phyloP scores from a whole-genome alignment of 1,139 yeast species.

The Saccharomycopsis phalli region DNA sequence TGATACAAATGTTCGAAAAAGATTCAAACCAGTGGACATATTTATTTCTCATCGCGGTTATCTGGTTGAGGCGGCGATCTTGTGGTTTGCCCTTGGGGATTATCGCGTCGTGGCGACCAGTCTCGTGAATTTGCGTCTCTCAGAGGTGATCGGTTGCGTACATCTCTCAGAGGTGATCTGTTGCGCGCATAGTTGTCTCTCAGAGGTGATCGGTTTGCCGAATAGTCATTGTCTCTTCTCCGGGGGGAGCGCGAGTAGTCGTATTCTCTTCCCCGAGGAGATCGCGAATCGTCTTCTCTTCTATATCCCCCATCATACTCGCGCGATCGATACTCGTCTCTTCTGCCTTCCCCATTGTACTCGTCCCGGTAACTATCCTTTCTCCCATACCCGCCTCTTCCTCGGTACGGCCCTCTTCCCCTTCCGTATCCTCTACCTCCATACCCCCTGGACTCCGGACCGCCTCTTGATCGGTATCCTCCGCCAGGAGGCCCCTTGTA shows the following conservation, averaged over 20 bases:
- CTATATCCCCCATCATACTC: slow-evolving; percentile 2
- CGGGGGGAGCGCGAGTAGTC: background rate
- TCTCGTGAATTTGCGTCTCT: no score
- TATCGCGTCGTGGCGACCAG: no score
- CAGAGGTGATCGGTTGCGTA: no score
- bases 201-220: no score
- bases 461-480: slow-evolving; percentile 23
- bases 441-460: slow-evolving; percentile 14
- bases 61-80: no score
- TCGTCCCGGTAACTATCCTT: slow-evolving; percentile 24
- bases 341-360: slow-evolving; percentile 4
- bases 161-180: slow-evolving; percentile 12
- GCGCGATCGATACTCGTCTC: slow-evolving; percentile 6
- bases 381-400: slow-evolving; percentile 26
- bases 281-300: slow-evolving; percentile 1
- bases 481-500: slow-evolving; percentile 11
- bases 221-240: background rate
- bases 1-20: no score
- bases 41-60: no score
- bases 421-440: slow-evolving; percentile 24
- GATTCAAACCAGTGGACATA: no score
- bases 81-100: no score
- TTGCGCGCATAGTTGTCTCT: slow-evolving; percentile 6
- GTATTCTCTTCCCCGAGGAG: slow-evolving; percentile 16
- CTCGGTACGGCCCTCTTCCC: slow-evolving; percentile 22